Evolutionary conservation across 495 filamentous ascomycete species (phyloP).

Genomic region (Tuber magnatum): DNA sequence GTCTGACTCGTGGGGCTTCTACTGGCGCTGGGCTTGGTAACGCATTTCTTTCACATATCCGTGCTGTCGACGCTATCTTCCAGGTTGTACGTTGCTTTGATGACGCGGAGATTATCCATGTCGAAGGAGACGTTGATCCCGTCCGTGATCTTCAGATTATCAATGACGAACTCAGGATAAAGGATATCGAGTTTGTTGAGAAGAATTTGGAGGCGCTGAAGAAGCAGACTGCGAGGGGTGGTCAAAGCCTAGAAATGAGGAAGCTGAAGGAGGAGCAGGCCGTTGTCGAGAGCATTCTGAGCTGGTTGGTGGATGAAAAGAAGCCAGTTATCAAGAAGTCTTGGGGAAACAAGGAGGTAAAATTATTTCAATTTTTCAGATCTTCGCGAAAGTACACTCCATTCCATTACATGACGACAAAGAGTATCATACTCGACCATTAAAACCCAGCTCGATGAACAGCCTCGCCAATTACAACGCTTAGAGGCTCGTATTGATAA

Average conservation of each 20-base stretch:
- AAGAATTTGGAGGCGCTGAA: conserved; percentile 81
- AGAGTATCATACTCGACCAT: conserved; percentile 83
- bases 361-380: conserved; percentile 42
- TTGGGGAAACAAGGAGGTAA: conserved; percentile 94
- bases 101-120: conserved; percentile 98
- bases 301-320: conserved; percentile 65
- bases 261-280: conserved; percentile 93
- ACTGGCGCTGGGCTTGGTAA: conserved; percentile 97
- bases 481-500: conserved; percentile 77
- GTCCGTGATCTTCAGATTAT: conserved; percentile 92
- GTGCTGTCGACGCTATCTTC: conserved; percentile 99
- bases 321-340: conserved; percentile 86
- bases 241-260: conserved; percentile 97
- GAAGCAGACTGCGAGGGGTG: conserved; percentile 90
- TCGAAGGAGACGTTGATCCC: conserved; percentile 97
- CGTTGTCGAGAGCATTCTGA: conserved; percentile 78
- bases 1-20: conserved; percentile 90
- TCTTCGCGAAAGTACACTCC: conserved; percentile 11
- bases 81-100: conserved; percentile 98
- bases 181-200: conserved; percentile 98
- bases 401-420: conserved; percentile 77
- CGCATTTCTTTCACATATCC: conserved; percentile 96
- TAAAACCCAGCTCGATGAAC: conserved; percentile 99
- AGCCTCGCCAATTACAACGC: conserved; percentile 56
- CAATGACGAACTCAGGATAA: conserved; percentile 89